phyloP scores from a whole-genome alignment of 2,329 filamentous ascomycete species.

The Paecilomyces niveus region DNA sequence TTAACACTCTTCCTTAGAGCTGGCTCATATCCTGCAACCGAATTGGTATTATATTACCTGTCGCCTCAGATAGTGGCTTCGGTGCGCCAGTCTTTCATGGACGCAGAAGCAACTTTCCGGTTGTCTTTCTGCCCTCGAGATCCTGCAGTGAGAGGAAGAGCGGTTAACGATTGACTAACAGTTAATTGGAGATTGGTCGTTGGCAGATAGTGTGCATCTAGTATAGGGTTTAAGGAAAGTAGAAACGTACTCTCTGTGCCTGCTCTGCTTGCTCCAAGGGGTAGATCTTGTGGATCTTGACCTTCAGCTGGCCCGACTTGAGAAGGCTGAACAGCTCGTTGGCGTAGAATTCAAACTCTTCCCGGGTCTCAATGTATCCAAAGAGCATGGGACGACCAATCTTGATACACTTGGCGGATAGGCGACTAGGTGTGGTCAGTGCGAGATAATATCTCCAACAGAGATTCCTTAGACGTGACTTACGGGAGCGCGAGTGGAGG shows the following conservation, averaged over 20 bases:
- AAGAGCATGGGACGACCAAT: slow-evolving; percentile 68
- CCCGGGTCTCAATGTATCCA: slow-evolving; percentile 60
- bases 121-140: slow-evolving; percentile 73
- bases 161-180: slow-evolving; percentile 2
- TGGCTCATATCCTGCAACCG: too few species aligned
- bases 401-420: slow-evolving; percentile 64
- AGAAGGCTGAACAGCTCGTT: slow-evolving; percentile 65
- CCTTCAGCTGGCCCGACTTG: slow-evolving; percentile 59
- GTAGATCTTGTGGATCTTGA: slow-evolving; percentile 70
- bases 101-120: slow-evolving; percentile 73
- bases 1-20: too few species aligned
- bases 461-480: slow-evolving; percentile 36
- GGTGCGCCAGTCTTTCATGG: slow-evolving; percentile 31
- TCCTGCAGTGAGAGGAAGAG: slow-evolving; percentile 40
- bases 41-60: too few species aligned
- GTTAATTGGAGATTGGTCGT: background rate
- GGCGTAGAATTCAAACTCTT: slow-evolving; percentile 65
- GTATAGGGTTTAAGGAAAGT: background rate
- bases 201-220: too few species aligned
- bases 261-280: slow-evolving; percentile 63
- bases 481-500: slow-evolving; percentile 58
- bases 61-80: too few species aligned
- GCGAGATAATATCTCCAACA: background rate
- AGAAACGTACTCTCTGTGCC: slow-evolving; percentile 53
- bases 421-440: slow-evolving; percentile 7